Evolutionary conservation across 1,139 yeast species (phyloP).

Genomic region (Yamadazyma pseudoaaseri): DNA sequence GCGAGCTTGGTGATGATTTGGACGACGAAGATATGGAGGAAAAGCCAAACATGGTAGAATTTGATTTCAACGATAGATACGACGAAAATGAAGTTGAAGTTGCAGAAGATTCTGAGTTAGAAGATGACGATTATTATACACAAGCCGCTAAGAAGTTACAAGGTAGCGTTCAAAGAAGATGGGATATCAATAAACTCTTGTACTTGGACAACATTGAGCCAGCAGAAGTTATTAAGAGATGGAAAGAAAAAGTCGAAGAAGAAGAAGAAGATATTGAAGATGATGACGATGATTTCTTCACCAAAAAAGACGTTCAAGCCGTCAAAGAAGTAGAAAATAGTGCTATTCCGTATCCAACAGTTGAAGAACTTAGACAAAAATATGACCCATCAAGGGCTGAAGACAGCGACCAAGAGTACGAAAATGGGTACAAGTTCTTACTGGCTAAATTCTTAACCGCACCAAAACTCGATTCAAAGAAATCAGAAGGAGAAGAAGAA

Average conservation of each 20-base stretch:
- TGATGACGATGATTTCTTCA: slow-evolving; percentile 61
- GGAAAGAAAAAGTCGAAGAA: slow-evolving; percentile 54
- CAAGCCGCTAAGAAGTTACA: slow-evolving; percentile 46
- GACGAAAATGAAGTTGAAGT: slow-evolving; percentile 51
- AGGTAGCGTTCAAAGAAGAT: slow-evolving; percentile 44
- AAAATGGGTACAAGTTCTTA: slow-evolving; percentile 46
- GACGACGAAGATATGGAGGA: slow-evolving; percentile 33
- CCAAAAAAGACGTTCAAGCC: slow-evolving; percentile 41
- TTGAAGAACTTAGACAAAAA: slow-evolving; percentile 51
- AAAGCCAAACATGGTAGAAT: slow-evolving; percentile 40
- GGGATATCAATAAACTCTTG: slow-evolving; percentile 81
- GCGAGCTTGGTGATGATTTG: slow-evolving; percentile 38
- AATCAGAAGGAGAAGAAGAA: slow-evolving; percentile 27
- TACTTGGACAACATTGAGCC: slow-evolving; percentile 79
- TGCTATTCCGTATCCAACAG: slow-evolving; percentile 39
- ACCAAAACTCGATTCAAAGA: slow-evolving; percentile 49
- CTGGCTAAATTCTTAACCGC: slow-evolving; percentile 67
- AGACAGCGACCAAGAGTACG: slow-evolving; percentile 41
- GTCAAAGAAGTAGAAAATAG: slow-evolving; percentile 32
- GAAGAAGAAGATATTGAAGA: slow-evolving; percentile 47
- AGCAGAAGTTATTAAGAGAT: slow-evolving; percentile 68
- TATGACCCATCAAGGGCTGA: slow-evolving; percentile 44
- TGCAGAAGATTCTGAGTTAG: slow-evolving; percentile 48
- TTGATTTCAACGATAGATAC: slow-evolving; percentile 46
- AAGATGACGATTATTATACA: slow-evolving; percentile 31